These are phyloP conservation scores for Setaria italica DNA, from an alignment of 202 grass and related monocot species.

Conservation along the genomic window DNA sequence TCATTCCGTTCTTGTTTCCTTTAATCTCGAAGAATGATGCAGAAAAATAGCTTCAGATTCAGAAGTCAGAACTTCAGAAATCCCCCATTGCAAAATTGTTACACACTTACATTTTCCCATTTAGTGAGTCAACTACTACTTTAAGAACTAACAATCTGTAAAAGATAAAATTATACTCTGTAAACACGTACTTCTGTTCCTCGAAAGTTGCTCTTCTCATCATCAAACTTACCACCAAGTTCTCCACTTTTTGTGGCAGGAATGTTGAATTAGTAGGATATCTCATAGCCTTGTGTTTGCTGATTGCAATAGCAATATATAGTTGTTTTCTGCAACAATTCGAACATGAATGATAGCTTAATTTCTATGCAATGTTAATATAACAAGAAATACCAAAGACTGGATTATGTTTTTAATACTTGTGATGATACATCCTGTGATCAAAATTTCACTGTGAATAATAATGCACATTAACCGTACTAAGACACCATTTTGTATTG, in stretches of 20 bases:
- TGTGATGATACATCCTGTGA: not conserved
- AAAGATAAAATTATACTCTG: not conserved
- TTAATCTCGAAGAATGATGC: not conserved
- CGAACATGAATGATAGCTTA: not conserved
- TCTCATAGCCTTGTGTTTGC: constrained; percentile 17
- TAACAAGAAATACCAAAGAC: not conserved
- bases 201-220: not conserved
- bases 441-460: not conserved
- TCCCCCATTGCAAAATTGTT: not conserved
- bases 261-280: not conserved
- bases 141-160: not conserved
- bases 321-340: not conserved
- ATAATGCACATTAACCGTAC: not conserved
- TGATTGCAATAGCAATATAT: not conserved
- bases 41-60: too few relatives aligned
- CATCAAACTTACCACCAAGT: constrained; percentile 14
- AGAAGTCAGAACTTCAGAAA: not conserved
- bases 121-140: not conserved
- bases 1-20: constrained; percentile 15
- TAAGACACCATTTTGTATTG: not conserved
- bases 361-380: not conserved
- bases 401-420: not conserved
- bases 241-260: not conserved
- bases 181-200: not conserved
- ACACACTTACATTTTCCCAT: not conserved